These are phyloP conservation scores for Trametopsis cervina DNA, from an alignment of 768 basidiomycete genomes.

Conservation along the genomic window DNA sequence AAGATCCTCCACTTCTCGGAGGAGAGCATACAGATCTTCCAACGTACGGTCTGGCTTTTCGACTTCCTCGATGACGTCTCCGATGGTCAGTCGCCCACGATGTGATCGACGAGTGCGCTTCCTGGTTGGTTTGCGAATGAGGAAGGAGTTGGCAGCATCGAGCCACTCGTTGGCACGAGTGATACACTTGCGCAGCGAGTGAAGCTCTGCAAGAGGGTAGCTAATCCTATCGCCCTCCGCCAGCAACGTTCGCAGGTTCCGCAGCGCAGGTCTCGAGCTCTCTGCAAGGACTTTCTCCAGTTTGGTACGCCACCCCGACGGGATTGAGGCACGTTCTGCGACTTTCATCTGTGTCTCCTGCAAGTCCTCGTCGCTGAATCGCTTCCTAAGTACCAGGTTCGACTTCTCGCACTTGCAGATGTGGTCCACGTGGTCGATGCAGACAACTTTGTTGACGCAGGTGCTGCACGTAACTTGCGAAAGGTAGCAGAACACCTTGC, in stretches of 20 bases:
- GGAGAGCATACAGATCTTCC: slow-evolving; percentile 60
- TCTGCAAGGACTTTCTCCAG: slow-evolving; percentile 61
- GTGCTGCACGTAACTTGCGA: slow-evolving; percentile 76
- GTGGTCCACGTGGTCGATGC: slow-evolving; percentile 75
- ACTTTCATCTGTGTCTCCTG: slow-evolving; percentile 60
- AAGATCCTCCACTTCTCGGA: slow-evolving; percentile 67
- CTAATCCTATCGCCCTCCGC: slow-evolving; percentile 87
- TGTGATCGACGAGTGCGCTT: slow-evolving; percentile 63
- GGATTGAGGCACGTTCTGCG: slow-evolving; percentile 64
- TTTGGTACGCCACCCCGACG: slow-evolving; percentile 68
- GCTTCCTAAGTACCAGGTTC: slow-evolving; percentile 63
- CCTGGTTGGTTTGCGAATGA: slow-evolving; percentile 72
- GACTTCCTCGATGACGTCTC: slow-evolving; percentile 44
- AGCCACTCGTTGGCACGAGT: slow-evolving; percentile 80
- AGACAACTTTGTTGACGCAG: slow-evolving; percentile 74
- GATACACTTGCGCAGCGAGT: slow-evolving; percentile 71
- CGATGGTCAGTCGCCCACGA: slow-evolving; percentile 36
- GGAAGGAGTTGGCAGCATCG: slow-evolving; percentile 73
- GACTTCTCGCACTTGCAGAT: slow-evolving; percentile 61
- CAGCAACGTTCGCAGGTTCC: slow-evolving; percentile 72
- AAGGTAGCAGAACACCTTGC: slow-evolving; percentile 93
- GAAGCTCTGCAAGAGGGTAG: slow-evolving; percentile 64
- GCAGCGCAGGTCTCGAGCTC: slow-evolving; percentile 64
- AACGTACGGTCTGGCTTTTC: slow-evolving; percentile 68
- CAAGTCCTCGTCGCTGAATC: slow-evolving; percentile 76